phyloP scores from a whole-genome alignment of 176 grass and related monocot genomes.

The Oryza meridionalis region DNA sequence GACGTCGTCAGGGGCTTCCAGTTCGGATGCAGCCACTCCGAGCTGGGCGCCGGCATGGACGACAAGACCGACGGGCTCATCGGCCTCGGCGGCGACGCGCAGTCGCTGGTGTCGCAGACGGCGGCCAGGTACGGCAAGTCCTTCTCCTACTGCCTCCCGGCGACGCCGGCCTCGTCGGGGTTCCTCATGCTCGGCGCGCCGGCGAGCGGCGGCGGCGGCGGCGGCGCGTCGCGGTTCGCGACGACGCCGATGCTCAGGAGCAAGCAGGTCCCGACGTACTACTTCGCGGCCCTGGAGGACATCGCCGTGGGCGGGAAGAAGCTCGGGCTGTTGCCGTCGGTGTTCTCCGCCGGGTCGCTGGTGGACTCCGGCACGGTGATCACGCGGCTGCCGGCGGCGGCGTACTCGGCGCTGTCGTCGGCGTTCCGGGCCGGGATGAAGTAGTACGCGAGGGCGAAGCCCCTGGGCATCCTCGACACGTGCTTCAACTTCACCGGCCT shows the following conservation, averaged over 20 bases:
- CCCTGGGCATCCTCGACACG: too few species aligned
- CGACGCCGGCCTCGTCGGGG: conserved; percentile 22
- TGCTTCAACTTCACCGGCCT: too few species aligned
- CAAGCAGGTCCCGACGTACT: conserved; percentile 55
- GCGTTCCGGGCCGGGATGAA: too few species aligned
- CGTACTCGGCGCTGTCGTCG: too few species aligned
- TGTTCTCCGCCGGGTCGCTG: too few species aligned
- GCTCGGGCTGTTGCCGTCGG: not conserved
- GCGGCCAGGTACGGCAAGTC: conserved; percentile 43
- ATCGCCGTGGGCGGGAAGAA: conserved; percentile 52
- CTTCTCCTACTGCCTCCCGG: conserved; percentile 81
- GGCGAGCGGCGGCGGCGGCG: too few species aligned
- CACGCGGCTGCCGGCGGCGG: too few species aligned
- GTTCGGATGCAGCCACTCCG: conserved; percentile 70
- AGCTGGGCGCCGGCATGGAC: conserved; percentile 31
- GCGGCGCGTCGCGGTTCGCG: too few species aligned
- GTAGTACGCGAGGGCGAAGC: too few species aligned
- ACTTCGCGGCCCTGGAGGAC: conserved; percentile 46
- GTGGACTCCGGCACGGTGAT: too few species aligned
- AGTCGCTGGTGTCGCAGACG: conserved; percentile 66
- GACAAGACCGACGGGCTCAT: conserved; percentile 65
- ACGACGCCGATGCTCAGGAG: conserved; percentile 36
- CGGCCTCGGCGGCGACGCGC: conserved; percentile 59
- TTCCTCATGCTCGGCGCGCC: conserved; percentile 65
- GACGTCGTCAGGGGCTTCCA: conserved; percentile 37